These are phyloP conservation scores for Alternaria consortialis DNA, from an alignment of 2,329 filamentous ascomycete genomes.

Conservation along the genomic window DNA sequence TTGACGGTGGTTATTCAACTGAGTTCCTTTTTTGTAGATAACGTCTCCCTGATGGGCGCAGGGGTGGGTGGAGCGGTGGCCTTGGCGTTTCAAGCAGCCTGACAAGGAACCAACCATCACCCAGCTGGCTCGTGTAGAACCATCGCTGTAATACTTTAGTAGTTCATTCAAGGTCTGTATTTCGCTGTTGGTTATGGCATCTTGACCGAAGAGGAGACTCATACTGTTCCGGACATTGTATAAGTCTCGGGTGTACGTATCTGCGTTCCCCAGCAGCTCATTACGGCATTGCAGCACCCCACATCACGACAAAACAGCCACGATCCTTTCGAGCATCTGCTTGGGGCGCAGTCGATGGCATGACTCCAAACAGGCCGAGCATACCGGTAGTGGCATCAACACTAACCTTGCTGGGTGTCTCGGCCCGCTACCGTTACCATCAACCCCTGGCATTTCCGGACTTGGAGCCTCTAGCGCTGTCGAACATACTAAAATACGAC, in stretches of 20 bases:
- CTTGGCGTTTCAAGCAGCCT: constrained; percentile 20
- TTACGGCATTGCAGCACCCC: not conserved
- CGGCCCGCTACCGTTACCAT: constrained; percentile 12
- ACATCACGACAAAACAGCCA: not conserved
- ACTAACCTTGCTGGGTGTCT: constrained; percentile 10
- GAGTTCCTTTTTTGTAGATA: constrained; percentile 11
- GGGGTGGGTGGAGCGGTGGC: constrained; percentile 6
- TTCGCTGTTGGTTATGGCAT: not conserved
- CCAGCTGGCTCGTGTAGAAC: not conserved
- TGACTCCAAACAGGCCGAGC: constrained; percentile 15
- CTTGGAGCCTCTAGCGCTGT: constrained; percentile 6
- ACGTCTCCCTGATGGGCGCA: constrained; percentile 16
- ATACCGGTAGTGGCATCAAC: constrained; percentile 9
- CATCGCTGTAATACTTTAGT: not conserved
- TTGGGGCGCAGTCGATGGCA: constrained; percentile 11
- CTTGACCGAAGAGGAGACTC: not conserved
- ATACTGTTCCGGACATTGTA: not conserved
- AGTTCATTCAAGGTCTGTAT: not conserved
- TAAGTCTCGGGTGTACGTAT: not conserved
- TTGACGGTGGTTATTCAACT: constrained; percentile 5
- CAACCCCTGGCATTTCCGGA: constrained; percentile 5
- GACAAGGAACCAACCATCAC: constrained; percentile 3
- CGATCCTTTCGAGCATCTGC: constrained; percentile 1
- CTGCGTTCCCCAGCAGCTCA: not conserved
- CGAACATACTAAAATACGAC: constrained; percentile 10